Percentiles rank a stretch among this genome's conserved stretches.
phyloP scores from a whole-genome alignment of 2,329 filamentous ascomycete genomes.

The Penicillium sp. region DNA sequence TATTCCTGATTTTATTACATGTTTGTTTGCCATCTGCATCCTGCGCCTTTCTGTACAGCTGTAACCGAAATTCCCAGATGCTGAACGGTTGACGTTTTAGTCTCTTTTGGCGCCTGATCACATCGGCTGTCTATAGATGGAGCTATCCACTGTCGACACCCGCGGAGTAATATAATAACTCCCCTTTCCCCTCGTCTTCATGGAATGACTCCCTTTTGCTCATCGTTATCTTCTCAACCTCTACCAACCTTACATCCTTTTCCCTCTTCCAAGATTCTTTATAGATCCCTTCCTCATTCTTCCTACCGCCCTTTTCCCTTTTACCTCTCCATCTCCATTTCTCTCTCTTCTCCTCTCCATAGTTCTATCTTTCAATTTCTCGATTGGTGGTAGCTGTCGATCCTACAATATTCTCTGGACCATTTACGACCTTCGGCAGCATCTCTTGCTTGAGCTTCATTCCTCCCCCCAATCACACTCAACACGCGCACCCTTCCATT shows the following conservation, averaged over 20 bases:
- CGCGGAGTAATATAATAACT: constrained; percentile 29
- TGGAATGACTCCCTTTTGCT: constrained; percentile 20
- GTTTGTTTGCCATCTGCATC: constrained; percentile 41
- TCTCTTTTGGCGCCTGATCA: constrained; percentile 36
- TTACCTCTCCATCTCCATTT: background rate
- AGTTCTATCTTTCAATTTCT: background rate
- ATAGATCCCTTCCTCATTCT: constrained; percentile 31
- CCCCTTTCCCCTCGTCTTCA: constrained; percentile 31
- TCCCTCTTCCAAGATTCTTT: constrained; percentile 21
- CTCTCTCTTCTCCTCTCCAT: background rate
- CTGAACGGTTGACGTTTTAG: constrained; percentile 37
- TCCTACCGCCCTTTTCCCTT: constrained; percentile 15
- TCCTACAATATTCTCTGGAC: constrained; percentile 2
- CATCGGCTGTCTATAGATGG: constrained; percentile 33
- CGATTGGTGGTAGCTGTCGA: background rate
- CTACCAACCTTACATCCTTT: constrained; percentile 10
- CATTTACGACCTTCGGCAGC: background rate
- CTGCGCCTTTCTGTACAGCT: constrained; percentile 39
- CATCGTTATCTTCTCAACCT: constrained; percentile 14
- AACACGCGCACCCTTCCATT: no score
- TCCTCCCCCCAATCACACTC: no score
- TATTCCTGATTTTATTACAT: constrained; percentile 35
- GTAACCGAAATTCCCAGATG: constrained; percentile 37
- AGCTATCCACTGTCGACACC: constrained; percentile 37
- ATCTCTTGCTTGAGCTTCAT: constrained; percentile 1